These are phyloP conservation scores for Elsinoe australis DNA, from an alignment of 2,329 filamentous ascomycete genomes.

Conservation along the genomic window DNA sequence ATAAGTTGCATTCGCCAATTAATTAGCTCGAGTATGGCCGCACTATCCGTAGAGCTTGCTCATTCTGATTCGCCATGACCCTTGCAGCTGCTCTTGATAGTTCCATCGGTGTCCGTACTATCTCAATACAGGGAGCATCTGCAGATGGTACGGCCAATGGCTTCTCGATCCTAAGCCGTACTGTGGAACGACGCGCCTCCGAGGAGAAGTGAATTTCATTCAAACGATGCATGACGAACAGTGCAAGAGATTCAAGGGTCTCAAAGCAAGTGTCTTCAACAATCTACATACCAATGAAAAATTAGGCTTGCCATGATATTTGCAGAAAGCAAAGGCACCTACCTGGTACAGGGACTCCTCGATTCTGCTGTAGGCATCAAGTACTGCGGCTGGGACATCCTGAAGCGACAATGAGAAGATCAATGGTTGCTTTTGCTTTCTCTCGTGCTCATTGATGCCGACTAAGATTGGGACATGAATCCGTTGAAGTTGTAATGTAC, in stretches of 20 bases:
- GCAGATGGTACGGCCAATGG: constrained; percentile 66
- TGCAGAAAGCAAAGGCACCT: constrained; percentile 25
- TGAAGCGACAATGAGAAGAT: constrained; percentile 58
- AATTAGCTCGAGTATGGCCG: background rate
- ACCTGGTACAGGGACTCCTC: constrained; percentile 58
- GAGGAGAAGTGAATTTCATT: constrained; percentile 27
- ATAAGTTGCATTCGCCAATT: no score
- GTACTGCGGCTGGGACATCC: constrained; percentile 32
- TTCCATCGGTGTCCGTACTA: constrained; percentile 28
- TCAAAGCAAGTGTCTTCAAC: constrained; percentile 39
- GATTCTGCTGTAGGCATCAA: constrained; percentile 48
- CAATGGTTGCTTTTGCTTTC: constrained; percentile 57
- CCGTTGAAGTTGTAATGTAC: constrained; percentile 46
- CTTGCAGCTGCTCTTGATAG: background rate
- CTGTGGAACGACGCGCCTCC: constrained; percentile 38
- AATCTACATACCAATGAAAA: constrained; percentile 28
- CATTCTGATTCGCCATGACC: background rate
- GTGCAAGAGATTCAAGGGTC: constrained; percentile 42
- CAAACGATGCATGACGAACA: constrained; percentile 38
- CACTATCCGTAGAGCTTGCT: background rate
- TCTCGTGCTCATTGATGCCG: constrained; percentile 65
- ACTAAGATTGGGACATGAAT: constrained; percentile 60
- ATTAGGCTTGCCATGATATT: background rate
- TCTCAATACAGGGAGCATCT: constrained; percentile 61
- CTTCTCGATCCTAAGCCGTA: constrained; percentile 60